A percentile compares a stretch with the other conserved stretches of the same genome.
Conservation (phyloP, 257 asterid species). For the Scutellaria minor region DNA sequence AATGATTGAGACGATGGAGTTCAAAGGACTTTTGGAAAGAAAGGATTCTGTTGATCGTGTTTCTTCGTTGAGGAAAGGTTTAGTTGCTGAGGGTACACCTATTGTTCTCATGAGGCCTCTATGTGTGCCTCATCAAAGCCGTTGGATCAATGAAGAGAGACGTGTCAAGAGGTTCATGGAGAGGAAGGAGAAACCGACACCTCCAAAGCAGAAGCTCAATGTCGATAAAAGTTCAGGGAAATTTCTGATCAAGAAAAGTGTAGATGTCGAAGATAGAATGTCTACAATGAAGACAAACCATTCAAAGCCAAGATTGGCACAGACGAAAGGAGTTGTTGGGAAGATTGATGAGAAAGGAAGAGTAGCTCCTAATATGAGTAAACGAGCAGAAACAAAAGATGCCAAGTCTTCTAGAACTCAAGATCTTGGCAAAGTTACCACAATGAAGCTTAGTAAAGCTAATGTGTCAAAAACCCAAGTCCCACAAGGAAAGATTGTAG, state of each 20-base stretch:
- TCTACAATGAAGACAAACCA: constrained; percentile 38
- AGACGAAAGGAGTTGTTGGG: constrained; percentile 43
- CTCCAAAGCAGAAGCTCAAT: constrained; percentile 32
- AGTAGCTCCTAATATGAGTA: constrained; percentile 39
- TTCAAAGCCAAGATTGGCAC: constrained; percentile 38
- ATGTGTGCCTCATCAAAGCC: constrained; percentile 14
- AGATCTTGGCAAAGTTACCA: constrained; percentile 29
- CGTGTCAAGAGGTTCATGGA: constrained; percentile 9
- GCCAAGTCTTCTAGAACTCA: constrained; percentile 33
- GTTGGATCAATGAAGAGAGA: constrained; percentile 29
- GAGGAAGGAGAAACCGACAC: background rate
- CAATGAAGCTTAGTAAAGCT: constrained; percentile 40
- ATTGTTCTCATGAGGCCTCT: constrained; percentile 65
- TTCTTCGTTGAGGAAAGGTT: constrained; percentile 37
- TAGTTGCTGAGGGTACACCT: constrained; percentile 49
- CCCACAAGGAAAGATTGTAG: constrained; percentile 28
- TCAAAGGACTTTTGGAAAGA: constrained; percentile 58
- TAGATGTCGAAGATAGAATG: no score
- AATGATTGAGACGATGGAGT: constrained; percentile 58
- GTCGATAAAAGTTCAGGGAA: constrained; percentile 34
- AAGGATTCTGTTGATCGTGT: constrained; percentile 34
- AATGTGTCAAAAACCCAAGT: constrained; percentile 39
- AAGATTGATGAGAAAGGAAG: constrained; percentile 38
- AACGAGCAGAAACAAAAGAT: constrained; percentile 34
- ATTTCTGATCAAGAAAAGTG: constrained; percentile 28